Evolutionary conservation across 371 early-diverging fungal species (phyloP).

Genomic region (Rozella allomycis): DNA sequence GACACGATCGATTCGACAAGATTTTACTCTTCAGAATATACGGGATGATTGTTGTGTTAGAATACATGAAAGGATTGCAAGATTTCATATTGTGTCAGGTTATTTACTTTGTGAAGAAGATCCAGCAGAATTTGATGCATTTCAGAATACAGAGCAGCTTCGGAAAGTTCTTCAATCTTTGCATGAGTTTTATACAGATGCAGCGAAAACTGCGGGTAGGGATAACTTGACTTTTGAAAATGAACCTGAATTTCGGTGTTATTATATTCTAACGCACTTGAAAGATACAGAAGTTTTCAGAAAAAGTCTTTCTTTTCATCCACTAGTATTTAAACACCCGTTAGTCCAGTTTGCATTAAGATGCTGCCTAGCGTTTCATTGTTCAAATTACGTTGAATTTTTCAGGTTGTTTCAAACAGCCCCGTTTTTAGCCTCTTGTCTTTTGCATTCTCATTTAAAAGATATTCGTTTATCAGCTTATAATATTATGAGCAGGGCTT

Average conservation of each 20-base stretch:
- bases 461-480: no score
- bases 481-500: no score
- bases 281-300: no score
- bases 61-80: conserved; percentile 59
- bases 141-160: conserved; percentile 71
- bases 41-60: conserved; percentile 39
- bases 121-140: conserved; percentile 38
- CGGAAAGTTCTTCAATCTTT: conserved; percentile 59
- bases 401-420: no score
- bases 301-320: no score
- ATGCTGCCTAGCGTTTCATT: no score
- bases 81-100: conserved; percentile 60
- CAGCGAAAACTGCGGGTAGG: conserved; percentile 26
- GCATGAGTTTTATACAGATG: conserved; percentile 61
- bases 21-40: conserved; percentile 64
- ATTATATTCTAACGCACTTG: conserved; percentile 47
- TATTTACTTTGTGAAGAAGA: conserved; percentile 46
- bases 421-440: no score
- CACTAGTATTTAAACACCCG: no score
- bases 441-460: no score
- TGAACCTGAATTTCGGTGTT: conserved; percentile 72
- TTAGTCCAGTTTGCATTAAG: no score
- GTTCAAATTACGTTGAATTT: no score
- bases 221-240: conserved; percentile 34
- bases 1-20: conserved; percentile 61